Conservation (phyloP, 164 flowering plant species). For the Stephania yunnanensis region DNA sequence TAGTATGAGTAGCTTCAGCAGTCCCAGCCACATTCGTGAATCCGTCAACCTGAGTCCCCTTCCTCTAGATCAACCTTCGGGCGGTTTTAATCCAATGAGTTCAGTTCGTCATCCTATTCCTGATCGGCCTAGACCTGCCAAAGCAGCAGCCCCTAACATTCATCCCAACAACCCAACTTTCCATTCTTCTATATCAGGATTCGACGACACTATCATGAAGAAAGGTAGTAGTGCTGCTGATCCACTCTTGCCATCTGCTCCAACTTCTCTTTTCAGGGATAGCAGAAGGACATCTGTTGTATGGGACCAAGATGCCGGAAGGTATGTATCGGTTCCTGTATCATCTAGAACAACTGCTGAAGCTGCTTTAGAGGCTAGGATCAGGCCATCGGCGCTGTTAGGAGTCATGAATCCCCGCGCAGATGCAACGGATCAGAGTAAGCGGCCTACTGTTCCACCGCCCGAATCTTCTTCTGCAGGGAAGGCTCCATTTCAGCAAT, state of each 20-base stretch:
- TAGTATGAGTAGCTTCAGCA: conserved; percentile 83
- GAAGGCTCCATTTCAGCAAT: conserved; percentile 33
- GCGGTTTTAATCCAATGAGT: conserved; percentile 27
- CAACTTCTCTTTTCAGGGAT: conserved; percentile 57
- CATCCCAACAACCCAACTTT: conserved; percentile 25
- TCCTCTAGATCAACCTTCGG: conserved; percentile 44
- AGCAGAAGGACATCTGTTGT: conserved; percentile 75
- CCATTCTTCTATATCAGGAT: conserved; percentile 29
- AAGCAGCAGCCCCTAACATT: conserved; percentile 22
- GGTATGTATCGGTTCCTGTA: conserved; percentile 72
- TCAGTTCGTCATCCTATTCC: conserved; percentile 26
- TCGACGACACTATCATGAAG: conserved; percentile 47
- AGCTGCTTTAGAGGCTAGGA: conserved; percentile 41
- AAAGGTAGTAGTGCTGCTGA: conserved; percentile 38
- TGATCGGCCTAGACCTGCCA: conserved; percentile 29
- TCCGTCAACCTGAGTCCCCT: conserved; percentile 73
- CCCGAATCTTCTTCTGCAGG: conserved; percentile 31
- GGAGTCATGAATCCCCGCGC: conserved; percentile 22
- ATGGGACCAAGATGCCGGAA: conserved; percentile 97
- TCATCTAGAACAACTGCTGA: conserved; percentile 30
- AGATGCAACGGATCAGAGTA: conserved; percentile 28
- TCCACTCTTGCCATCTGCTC: conserved; percentile 42
- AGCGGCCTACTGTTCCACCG: conserved; percentile 27
- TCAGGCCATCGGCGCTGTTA: conserved; percentile 30
- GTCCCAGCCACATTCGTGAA: conserved; percentile 78